Base-by-base conservation (phyloP, 805 yeast species). In the Candida rishiriensis region DNA sequence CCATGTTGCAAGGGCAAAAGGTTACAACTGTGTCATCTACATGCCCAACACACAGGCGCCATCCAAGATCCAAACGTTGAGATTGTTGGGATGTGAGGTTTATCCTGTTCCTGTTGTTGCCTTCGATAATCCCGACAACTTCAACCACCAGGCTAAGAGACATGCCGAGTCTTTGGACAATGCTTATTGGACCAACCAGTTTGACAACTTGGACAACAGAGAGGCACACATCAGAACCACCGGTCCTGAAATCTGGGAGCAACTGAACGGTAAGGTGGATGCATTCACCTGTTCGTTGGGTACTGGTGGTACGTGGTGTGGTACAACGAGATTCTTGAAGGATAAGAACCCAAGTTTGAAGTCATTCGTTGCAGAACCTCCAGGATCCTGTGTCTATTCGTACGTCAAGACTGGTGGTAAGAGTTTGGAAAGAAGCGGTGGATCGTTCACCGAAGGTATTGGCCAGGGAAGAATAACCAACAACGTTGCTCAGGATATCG, bases 381-480 rank as follows among this genome's bases (percentile, higher is more conserved):
- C 97, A 12, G 97, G 97, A 46, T 83, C 93, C 3, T 86, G 85
- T 40, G 73, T 90, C 38, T 87, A 86, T 68, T 78, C 88, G 10
- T 88, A 83, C 60, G 79, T 90, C 48, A 81, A 78, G 48, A 71
- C 85, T 5, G 79, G 81, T 14, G 91, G 91, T 29, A 70, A 82
- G 59, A 72, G 76, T 10, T 66, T 83, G 44, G 88, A 79, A 36
- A 77, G 89, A 56, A 73, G 76, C 1, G 97, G 97, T 29, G 79
- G 88, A 3, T 85, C 95, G 0, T 88, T 90, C 64, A 90, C 97
- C 28, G 97, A 90, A 68, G 97, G 97, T 29, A 88, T 90, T 67
- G 97, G 97, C 28, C 97, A 90, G 67, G 96, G 96, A 38, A 76
- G 97, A 56, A 84, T 90, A 56, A 90, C 97, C 6, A 84, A 78